Base-by-base conservation (phyloP, 1,284 basidiomycete genomes). In the Paramarasmius palmivorus region DNA sequence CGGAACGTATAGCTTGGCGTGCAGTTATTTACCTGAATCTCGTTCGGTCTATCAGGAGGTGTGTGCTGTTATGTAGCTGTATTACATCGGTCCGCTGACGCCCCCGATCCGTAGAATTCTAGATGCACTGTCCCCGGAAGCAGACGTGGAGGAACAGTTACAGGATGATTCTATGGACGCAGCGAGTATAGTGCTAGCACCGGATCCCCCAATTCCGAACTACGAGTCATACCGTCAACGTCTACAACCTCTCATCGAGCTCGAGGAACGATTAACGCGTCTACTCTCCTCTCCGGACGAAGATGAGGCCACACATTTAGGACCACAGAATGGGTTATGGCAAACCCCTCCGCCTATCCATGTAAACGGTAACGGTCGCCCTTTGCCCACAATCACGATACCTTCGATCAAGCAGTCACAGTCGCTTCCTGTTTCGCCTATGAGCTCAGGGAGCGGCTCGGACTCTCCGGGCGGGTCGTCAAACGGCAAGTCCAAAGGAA, bases 11-110 rank as follows among this genome's bases (percentile, higher is more conserved):
- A 55, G 88, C 90, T 34, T 92, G 90, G 90, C 83, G 90, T 52
- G 81, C 88, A 47, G 89, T 92, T 60, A 88, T 92, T 63, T 92
- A 92, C 70, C 78, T 92, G 57, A 92, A 92, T 69, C 77, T 92
- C 59, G 86, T 91, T 56, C 83, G 84, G 63, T 92, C 90, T 55
- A 73, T 92, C 61, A 82, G 84, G 59, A 82, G 85, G 87, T 84
- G 63, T 59, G 76, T 65, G 25, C 42, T 19, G 17, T 22, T 15
- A 15, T 42, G n/a, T n/a, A n/a, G n/a, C 22, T 38, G 25, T 20
- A 12, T 12, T n/a, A 26, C 29, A 8, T 34, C 45, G 22, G 37
- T 53, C 32, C 23, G 39, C 60, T 19, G 61, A 20, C 25, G 35
- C 49, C 19, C 44, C 22, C 53, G 37, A 26, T 32, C 45, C 51